phyloP scores from a whole-genome alignment of 31 red algal genomes.

The Odonthalia washingtoniensis region DNA sequence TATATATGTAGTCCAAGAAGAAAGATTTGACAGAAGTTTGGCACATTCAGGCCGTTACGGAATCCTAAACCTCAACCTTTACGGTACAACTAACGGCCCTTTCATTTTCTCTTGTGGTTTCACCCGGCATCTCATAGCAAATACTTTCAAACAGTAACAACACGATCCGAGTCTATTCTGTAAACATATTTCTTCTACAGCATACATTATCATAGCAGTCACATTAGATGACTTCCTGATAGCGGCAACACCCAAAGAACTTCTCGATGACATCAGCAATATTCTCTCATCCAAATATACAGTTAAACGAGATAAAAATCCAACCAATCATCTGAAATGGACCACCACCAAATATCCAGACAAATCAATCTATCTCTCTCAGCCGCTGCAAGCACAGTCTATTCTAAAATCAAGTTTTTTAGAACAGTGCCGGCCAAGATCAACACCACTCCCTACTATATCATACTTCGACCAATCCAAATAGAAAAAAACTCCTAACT shows the following conservation, averaged over 20 bases:
- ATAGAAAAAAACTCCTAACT: not conserved
- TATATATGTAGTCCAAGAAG: not conserved
- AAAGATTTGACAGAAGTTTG: conserved; percentile 16
- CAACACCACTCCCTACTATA: not conserved
- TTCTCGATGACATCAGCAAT: conserved; percentile 5
- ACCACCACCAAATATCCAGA: not conserved
- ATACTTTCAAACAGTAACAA: not conserved
- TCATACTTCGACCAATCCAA: not conserved
- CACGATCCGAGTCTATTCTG: not conserved
- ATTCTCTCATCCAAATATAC: conserved; percentile 12
- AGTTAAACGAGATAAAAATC: not conserved
- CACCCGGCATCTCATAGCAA: conserved; percentile 1
- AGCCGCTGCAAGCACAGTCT: not conserved
- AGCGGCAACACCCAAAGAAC: not conserved
- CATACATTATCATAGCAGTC: not conserved
- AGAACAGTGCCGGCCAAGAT: not conserved
- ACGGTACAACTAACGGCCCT: conserved; percentile 27
- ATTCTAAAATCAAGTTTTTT: not conserved
- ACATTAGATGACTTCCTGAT: conserved; percentile 25
- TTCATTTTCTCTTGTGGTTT: no score
- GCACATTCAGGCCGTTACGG: not conserved
- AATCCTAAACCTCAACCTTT: conserved; percentile 36
- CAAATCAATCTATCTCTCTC: conserved; percentile 9
- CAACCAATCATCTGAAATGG: conserved; percentile 30
- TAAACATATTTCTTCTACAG: not conserved